Conservation (phyloP, 305 asterid species). For the Rubia peregrina region DNA sequence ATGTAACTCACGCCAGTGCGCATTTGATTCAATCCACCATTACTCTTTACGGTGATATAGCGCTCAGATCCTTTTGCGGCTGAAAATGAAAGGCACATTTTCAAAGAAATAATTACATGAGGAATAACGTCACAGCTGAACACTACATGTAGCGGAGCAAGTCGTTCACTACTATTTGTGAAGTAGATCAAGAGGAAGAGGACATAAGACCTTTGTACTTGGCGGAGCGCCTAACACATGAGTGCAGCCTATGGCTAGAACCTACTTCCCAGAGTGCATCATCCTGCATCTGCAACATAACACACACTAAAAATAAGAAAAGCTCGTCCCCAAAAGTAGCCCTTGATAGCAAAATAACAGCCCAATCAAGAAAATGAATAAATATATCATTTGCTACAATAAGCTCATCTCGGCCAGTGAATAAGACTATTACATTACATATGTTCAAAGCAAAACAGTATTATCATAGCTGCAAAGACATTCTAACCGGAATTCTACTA, state of each 20-base stretch:
- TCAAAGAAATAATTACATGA: constrained; percentile 5
- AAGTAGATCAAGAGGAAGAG: neutral
- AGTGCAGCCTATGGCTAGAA: constrained; percentile 43
- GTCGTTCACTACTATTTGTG: neutral
- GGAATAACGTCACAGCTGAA: neutral
- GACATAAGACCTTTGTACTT: constrained; percentile 55
- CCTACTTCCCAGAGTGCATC: constrained; percentile 62
- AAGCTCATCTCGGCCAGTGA: neutral
- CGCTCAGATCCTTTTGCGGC: constrained; percentile 47
- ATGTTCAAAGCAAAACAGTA: neutral
- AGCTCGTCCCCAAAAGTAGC: neutral
- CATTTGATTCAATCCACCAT: constrained; percentile 97
- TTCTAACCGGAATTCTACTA: constrained; percentile 1
- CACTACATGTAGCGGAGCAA: neutral
- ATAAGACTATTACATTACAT: no score
- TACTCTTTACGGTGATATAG: constrained; percentile 79
- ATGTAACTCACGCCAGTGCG: constrained; percentile 65
- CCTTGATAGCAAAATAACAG: neutral
- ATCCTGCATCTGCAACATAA: constrained; percentile 36
- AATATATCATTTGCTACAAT: no score
- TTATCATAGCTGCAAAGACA: neutral
- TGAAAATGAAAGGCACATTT: constrained; percentile 26
- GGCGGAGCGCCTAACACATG: constrained; percentile 60
- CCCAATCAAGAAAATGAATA: neutral
- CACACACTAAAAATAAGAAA: neutral